Evolutionary conservation across 2,329 filamentous ascomycete species (phyloP), one percentile per base, ranked within the genome.

Genomic region (Colletotrichum lentis): DNA sequence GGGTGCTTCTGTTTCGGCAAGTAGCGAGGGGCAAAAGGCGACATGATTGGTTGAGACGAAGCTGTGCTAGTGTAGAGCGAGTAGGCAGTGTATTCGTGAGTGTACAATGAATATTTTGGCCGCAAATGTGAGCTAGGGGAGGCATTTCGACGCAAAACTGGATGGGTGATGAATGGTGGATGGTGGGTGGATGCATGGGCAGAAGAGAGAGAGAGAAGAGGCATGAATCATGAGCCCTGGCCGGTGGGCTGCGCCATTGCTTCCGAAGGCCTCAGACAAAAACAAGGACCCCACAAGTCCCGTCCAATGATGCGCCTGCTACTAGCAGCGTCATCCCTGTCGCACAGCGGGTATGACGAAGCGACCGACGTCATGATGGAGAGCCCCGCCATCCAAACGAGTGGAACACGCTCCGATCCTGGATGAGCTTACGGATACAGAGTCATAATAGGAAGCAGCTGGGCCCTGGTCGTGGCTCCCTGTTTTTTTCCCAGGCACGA

Each of bases 311-410:
- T 52, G 53, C 27, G 53, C 18, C 53, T 39, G 16, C 14, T 39
- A 2, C 31, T 27, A 47, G 24, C 11, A 41, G 43, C 50, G 41
- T 5, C 5, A 68, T 55, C 62, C 65, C 50, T 60, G 62, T 43
- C n/a, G 41, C n/a, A 31, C 5, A 35, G 55, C 62, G 65, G 62
- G 27, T 49, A 68, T 68, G 65, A 68, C 61, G 65, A 68, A 44
- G 37, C 8, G 24, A 10, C 43, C 50, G 55, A 68, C 65, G 65
- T 68, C 65, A 68, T 68, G 39, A 56, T 37, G 55, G 65, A 31
- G 61, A 62, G 62, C 20, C 62, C 62, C 65, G 53, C 65, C 55
- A 65, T 59, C 61, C 65, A 60, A 65, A 50, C 50, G 49, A 68
- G 44, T 65, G 65, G 62, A 47, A 60, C 53, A 39, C 37, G 11